Conservation (phyloP, 1,284 basidiomycete species). For the Calocybe gambosa region DNA sequence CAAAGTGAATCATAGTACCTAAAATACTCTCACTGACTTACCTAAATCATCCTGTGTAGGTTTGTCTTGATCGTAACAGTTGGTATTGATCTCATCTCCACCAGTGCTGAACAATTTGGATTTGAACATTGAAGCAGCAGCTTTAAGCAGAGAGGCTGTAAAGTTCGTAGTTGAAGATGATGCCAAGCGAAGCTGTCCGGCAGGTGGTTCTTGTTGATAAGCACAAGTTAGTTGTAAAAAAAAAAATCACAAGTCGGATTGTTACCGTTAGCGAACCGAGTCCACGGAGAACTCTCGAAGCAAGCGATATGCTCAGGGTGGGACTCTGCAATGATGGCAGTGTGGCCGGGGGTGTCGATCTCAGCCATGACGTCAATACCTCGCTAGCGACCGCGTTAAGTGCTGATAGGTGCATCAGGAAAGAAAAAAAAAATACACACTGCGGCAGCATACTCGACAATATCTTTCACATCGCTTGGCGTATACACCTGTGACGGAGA, state of each 20-base stretch:
- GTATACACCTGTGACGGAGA: constrained; percentile 52
- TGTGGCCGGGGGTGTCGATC: constrained; percentile 81
- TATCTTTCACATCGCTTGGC: constrained; percentile 50
- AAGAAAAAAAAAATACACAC: constrained; percentile 33
- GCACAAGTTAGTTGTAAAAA: neutral
- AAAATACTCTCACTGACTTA: neutral
- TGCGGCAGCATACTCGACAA: constrained; percentile 67
- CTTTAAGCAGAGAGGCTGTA: constrained; percentile 28
- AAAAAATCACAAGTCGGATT: neutral
- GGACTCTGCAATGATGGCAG: constrained; percentile 56
- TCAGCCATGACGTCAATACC: constrained; percentile 77
- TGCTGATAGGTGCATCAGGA: neutral
- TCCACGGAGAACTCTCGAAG: constrained; percentile 56
- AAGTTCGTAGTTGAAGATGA: constrained; percentile 35
- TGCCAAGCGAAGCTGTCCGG: constrained; percentile 76
- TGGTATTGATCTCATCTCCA: constrained; percentile 75
- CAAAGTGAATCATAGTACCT: neutral
- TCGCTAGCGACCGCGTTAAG: constrained; percentile 34
- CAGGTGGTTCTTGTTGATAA: constrained; percentile 56
- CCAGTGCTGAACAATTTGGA: constrained; percentile 71
- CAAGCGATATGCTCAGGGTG: constrained; percentile 77
- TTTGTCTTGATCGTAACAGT: constrained; percentile 62
- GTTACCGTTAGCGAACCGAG: constrained; percentile 51
- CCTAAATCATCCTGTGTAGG: constrained; percentile 50
- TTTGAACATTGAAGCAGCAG: constrained; percentile 41